Conservation (phyloP, 257 asterid genomes). For the Cynanchum wilfordii region DNA sequence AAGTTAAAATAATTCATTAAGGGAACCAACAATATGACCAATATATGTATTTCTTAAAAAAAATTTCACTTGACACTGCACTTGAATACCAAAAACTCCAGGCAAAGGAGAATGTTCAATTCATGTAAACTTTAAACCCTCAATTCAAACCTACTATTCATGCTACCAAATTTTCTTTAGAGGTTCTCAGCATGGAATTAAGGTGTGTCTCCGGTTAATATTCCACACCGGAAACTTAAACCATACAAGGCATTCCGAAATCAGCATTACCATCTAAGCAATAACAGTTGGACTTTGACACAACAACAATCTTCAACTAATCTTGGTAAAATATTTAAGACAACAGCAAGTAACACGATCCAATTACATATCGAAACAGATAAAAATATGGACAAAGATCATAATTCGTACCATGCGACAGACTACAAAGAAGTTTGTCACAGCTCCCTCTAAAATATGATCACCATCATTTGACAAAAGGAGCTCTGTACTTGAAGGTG, state of each 20-base stretch:
- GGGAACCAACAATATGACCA: not conserved
- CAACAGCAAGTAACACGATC: not conserved
- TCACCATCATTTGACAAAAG: conserved; percentile 78
- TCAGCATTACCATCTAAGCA: not conserved
- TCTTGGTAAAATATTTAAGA: not conserved
- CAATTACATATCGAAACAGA: not conserved
- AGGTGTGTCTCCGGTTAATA: not conserved
- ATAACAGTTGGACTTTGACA: not conserved
- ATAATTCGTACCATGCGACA: conserved; percentile 53
- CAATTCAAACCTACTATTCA: not conserved
- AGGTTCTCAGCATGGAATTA: not conserved
- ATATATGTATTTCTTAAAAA: not conserved
- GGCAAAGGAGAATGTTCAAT: not conserved
- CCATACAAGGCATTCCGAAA: not conserved
- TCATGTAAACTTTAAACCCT: not conserved
- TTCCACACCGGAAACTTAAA: not conserved
- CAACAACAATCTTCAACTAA: not conserved
- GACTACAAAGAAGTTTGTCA: conserved; percentile 73
- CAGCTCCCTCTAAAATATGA: conserved; percentile 77
- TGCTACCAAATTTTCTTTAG: not conserved
- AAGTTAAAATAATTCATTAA: not conserved
- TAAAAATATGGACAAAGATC: not conserved
- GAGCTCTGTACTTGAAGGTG: conserved; percentile 77
- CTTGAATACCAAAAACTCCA: not conserved
- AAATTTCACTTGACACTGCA: not conserved